These are phyloP conservation scores for Suillus brevipes DNA, from an alignment of 768 basidiomycete species.

Conservation along the genomic window DNA sequence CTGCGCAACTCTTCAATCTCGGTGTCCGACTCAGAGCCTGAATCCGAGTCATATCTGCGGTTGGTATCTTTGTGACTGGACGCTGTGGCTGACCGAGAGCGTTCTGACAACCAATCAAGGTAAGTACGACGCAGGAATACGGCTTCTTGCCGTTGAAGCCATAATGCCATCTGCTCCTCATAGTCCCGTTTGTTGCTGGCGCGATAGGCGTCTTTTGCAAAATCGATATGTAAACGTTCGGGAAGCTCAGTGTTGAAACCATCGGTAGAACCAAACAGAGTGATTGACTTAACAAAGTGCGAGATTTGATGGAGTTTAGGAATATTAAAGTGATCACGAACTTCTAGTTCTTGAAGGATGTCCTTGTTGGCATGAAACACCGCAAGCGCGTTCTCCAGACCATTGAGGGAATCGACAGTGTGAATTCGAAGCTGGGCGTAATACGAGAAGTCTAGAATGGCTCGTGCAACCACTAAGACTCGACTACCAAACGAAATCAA, in stretches of 20 bases:
- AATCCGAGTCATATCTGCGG: too few species aligned
- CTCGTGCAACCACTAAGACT: not conserved
- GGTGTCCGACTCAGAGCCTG: too few species aligned
- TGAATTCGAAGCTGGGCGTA: too few species aligned
- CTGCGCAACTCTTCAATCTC: too few species aligned
- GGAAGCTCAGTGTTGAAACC: not conserved
- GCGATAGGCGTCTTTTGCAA: not conserved
- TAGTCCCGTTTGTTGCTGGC: not conserved
- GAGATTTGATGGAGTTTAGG: slow-evolving; percentile 36
- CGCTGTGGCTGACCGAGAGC: too few species aligned
- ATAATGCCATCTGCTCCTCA: not conserved
- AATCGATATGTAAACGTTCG: not conserved
- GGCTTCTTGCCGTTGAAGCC: too few species aligned
- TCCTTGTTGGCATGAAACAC: slow-evolving; percentile 16
- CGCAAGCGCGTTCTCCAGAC: too few species aligned
- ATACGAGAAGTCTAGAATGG: too few species aligned
- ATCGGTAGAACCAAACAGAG: slow-evolving; percentile 15
- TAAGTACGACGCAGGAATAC: too few species aligned
- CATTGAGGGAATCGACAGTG: too few species aligned
- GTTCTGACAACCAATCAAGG: too few species aligned
- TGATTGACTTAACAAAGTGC: slow-evolving; percentile 30
- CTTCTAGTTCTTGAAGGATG: slow-evolving; percentile 29
- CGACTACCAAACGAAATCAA: slow-evolving; percentile 36
- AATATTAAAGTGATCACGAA: slow-evolving; percentile 35
- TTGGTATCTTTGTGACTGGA: too few species aligned